Evolutionary conservation across 2,329 filamentous ascomycete species (phyloP), one percentile per base, ranked within the genome.

Genomic region (Ascochyta pisi): DNA sequence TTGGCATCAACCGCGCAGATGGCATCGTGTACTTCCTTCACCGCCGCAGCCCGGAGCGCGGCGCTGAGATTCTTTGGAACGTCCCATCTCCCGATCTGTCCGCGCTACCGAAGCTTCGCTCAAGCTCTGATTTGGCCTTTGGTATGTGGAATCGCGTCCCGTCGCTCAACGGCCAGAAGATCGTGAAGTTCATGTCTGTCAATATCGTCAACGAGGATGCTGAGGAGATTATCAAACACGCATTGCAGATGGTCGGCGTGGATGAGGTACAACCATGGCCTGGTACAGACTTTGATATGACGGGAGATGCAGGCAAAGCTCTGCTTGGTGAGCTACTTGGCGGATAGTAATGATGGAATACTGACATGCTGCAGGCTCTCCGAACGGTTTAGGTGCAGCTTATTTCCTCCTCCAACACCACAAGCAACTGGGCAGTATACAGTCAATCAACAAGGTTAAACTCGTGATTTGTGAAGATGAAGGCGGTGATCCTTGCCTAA

Each of bases 51-150:
- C 43, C 45, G 8, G 50, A 40, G 26, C 49, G 31, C 13, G 34
- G 22, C 38, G 43, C 38, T 4, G 16, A 40, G n/a, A 33, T 35
- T n/a, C 27, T 49, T 1, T 49, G 52, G 45, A 15, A 37, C n/a
- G 31, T 24, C 4, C n/a, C 16, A 0, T 16, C 26, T 4, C 16
- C 34, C 26, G 34, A 39, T 12, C 40, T 15, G 3, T 12, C 43
- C 29, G 33, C 51, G 5, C 41, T 61, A 0, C 56, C 56, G 1
- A 44, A 46, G 5, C 38, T 61, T 1, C 45, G 49, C 4, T 44
- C 58, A 2, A 61, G 51, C 27, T 61, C 58, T 1, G 58, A 61
- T 24, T 33, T 61, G 6, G 56, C 56, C 2, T 59, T 50, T 33
- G 56, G 44, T 3, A 10, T 56, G 10, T 61, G 58, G 51, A 43